phyloP scores from a whole-genome alignment of 2,329 filamentous ascomycete species.

The Talaromyces marneffei region DNA sequence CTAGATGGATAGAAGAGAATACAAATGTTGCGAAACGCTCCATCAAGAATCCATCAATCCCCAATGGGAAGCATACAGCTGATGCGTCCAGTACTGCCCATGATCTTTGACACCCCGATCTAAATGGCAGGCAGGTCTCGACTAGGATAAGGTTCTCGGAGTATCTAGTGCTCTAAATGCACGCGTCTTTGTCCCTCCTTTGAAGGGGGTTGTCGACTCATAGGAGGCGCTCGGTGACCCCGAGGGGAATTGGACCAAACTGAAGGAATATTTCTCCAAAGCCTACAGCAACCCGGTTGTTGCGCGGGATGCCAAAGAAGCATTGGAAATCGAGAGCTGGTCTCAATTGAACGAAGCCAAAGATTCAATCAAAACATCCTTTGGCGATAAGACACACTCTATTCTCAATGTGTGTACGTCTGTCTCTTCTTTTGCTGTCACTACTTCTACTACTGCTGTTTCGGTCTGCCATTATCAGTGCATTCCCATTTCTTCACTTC shows the following conservation, averaged over 20 bases:
- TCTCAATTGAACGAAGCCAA: neutral
- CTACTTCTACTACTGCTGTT: too few relatives aligned
- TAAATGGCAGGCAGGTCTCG: slow-evolving; percentile 17
- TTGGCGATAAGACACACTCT: neutral
- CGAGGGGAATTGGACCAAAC: slow-evolving; percentile 31
- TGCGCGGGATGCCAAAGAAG: neutral
- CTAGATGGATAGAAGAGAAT: too few relatives aligned
- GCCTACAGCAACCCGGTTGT: slow-evolving; percentile 21
- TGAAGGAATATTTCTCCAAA: slow-evolving; percentile 33
- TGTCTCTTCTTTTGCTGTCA: too few relatives aligned
- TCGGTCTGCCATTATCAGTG: too few relatives aligned
- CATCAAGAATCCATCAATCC: neutral
- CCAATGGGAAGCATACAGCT: neutral
- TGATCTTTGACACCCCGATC: slow-evolving; percentile 6
- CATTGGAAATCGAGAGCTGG: neutral
- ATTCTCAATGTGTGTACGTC: neutral
- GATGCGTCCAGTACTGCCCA: neutral
- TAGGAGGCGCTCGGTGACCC: slow-evolving; percentile 36
- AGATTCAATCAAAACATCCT: neutral
- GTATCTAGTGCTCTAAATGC: slow-evolving; percentile 32
- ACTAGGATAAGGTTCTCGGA: slow-evolving; percentile 15
- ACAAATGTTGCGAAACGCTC: neutral
- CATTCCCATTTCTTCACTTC: too few relatives aligned
- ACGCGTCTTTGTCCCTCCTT: slow-evolving; percentile 21
- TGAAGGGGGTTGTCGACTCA: slow-evolving; percentile 26